Evolutionary conservation across 2,329 filamentous ascomycete species (phyloP), one percentile per base, ranked within the genome.

Genomic region (Chrysosporium queenslandicum): DNA sequence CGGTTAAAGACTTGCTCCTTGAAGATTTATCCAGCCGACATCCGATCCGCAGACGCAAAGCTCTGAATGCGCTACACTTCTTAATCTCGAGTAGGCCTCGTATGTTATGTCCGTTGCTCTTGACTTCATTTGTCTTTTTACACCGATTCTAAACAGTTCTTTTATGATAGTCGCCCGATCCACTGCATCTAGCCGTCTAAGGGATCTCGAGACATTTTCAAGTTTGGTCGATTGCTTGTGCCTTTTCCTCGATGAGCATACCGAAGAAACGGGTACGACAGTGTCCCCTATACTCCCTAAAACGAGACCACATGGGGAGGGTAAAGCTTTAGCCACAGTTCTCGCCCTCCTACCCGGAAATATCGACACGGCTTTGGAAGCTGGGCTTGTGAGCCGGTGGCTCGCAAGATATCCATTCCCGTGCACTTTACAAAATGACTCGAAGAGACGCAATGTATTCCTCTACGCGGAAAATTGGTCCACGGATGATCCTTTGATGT

Each of bases 351-450:
- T 84, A n/a, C 75, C 74, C 54, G 77, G 78, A 56, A 78, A 79
- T 58, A 76, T 79, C 16, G 69, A 76, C 1, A 73, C 75, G 23
- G 76, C 76, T 50, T 68, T 88, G 16, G 69, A 79, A 63, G 80
- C 82, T 34, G 76, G 76, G 5, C 80, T 90, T 56, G 75, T 90
- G 36, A 81, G 83, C 55, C 80, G 79, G 52, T 90, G 86, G 86
- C 75, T 90, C n/a, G 77, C 74, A 30, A 81, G 79, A 59, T 87
- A 89, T 64, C 78, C 80, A 6, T 89, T 75, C 46, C 72, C 85
- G 73, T 85, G 84, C 18, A 70, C 74, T 16, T 68, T 67, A 1
- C 68, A 75, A 1, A 74, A 77, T 51, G 76, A 81, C 50, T 66
- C 68, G 20, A 67, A 67, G 25, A 63, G 64, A 37, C 64, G 64